phyloP scores from a whole-genome alignment of 371 early-diverging fungal species.

The Mucor velutinosus region DNA sequence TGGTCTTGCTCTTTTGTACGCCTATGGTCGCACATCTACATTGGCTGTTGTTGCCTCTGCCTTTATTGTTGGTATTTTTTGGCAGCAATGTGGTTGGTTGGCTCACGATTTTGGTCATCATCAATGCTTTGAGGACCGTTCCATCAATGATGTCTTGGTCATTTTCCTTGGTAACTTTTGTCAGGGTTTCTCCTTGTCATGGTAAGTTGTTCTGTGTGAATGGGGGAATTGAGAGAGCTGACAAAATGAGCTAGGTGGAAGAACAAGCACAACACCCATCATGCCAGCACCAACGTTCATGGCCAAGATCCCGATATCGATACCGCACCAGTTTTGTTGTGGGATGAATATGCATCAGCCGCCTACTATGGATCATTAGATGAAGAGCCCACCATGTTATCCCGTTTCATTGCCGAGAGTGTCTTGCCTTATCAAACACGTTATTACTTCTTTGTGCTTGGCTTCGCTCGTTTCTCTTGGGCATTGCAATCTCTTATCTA shows the following conservation, averaged over 20 bases:
- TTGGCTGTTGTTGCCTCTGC: conserved; percentile 63
- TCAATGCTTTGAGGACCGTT: conserved; percentile 77
- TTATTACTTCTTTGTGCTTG: conserved; percentile 82
- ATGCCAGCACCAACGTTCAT: conserved; percentile 83
- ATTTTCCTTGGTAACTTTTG: conserved; percentile 78
- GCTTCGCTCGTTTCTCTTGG: conserved; percentile 81
- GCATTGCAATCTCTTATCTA: conserved; percentile 70
- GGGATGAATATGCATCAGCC: conserved; percentile 85
- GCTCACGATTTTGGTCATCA: conserved; percentile 89
- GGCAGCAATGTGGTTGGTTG: conserved; percentile 91
- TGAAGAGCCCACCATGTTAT: conserved; percentile 43
- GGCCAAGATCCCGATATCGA: conserved; percentile 87
- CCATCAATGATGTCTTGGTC: conserved; percentile 65
- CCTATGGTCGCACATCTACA: conserved; percentile 56
- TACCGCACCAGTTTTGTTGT: conserved; percentile 82
- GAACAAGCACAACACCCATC: conserved; percentile 91
- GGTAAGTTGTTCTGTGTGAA: too few species aligned
- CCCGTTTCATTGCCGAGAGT: conserved; percentile 69
- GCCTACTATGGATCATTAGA: conserved; percentile 64
- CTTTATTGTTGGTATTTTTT: conserved; percentile 72
- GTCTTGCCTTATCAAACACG: conserved; percentile 71
- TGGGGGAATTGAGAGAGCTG: too few species aligned
- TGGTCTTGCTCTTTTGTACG: conserved; percentile 56
- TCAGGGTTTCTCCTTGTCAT: conserved; percentile 77
- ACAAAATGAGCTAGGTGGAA: conserved; percentile 64